Conservation (phyloP, 2,329 filamentous ascomycete species). For the Trichoderma aggressivum region DNA sequence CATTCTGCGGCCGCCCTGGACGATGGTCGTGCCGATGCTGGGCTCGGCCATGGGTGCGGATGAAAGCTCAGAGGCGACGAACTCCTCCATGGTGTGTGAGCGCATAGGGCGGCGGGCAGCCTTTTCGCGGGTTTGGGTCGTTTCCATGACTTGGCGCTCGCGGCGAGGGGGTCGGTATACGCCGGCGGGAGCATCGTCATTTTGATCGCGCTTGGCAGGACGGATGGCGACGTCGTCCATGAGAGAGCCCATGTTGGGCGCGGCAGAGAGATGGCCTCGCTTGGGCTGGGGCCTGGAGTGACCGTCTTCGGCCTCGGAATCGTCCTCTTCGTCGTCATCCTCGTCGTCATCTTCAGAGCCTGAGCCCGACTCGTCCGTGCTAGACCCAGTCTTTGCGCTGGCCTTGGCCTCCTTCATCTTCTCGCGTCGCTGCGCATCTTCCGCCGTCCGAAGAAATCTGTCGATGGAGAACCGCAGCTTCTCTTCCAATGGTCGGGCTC, state of each 20-base stretch:
- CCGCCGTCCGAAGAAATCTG: slow-evolving; percentile 83
- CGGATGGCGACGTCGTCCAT: slow-evolving; percentile 34
- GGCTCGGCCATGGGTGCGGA: slow-evolving; percentile 77
- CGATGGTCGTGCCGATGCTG: slow-evolving; percentile 87
- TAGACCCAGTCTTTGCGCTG: slow-evolving; percentile 24
- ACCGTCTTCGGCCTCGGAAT: slow-evolving; percentile 27
- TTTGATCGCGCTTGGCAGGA: slow-evolving; percentile 30
- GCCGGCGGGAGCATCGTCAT: slow-evolving; percentile 48
- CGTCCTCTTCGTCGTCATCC: slow-evolving; percentile 38
- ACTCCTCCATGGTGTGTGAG: slow-evolving; percentile 88
- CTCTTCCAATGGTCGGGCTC: slow-evolving; percentile 83
- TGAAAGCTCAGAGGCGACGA: slow-evolving; percentile 80
- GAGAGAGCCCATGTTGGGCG: slow-evolving; percentile 33
- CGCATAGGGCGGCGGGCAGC: slow-evolving; percentile 61
- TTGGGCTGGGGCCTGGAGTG: slow-evolving; percentile 21
- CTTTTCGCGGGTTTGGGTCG: slow-evolving; percentile 58
- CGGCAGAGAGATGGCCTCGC: slow-evolving; percentile 29
- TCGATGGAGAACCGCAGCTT: slow-evolving; percentile 94
- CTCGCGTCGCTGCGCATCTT: slow-evolving; percentile 59
- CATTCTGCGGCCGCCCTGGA: slow-evolving; percentile 70
- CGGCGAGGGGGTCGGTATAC: slow-evolving; percentile 89
- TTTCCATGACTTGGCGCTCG: slow-evolving; percentile 80
- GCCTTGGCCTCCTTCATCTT: slow-evolving; percentile 34
- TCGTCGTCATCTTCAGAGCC: slow-evolving; percentile 37
- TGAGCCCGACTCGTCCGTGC: slow-evolving; percentile 24